Conservation (phyloP, 2,329 filamentous ascomycete species). For the Exserohilum turcica region DNA sequence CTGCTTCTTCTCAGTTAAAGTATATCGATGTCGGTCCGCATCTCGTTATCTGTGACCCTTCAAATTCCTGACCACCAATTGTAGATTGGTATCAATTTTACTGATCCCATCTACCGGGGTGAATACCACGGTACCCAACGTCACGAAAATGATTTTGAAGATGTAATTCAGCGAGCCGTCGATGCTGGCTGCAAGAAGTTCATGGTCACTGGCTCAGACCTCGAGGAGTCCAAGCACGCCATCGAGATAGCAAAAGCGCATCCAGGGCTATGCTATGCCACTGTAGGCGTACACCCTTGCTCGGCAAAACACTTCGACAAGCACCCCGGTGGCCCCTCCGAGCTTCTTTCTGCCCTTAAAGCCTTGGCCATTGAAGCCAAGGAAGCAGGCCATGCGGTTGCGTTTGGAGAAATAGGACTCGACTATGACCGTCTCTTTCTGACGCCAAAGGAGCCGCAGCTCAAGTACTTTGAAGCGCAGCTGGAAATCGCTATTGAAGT, state of each 20-base stretch:
- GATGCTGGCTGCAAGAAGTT: constrained; percentile 84
- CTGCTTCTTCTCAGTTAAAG: constrained; percentile 23
- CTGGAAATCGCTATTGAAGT: constrained; percentile 76
- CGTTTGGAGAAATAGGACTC: constrained; percentile 93
- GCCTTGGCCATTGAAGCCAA: constrained; percentile 67
- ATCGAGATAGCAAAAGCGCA: constrained; percentile 74
- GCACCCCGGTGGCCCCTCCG: constrained; percentile 62
- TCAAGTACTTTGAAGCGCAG: constrained; percentile 84
- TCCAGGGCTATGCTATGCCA: constrained; percentile 82
- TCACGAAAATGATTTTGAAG: constrained; percentile 74
- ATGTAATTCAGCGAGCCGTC: constrained; percentile 77
- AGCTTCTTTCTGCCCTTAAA: constrained; percentile 64
- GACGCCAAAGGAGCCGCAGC: constrained; percentile 76
- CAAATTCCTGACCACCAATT: constrained; percentile 14
- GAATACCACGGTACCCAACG: constrained; percentile 78
- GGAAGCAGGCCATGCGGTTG: constrained; percentile 65
- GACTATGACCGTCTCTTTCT: constrained; percentile 93
- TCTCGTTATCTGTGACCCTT: constrained; percentile 10
- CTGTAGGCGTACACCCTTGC: constrained; percentile 93
- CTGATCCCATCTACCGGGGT: constrained; percentile 88
- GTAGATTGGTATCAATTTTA: constrained; percentile 90
- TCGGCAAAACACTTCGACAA: constrained; percentile 77
- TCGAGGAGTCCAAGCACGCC: constrained; percentile 76
- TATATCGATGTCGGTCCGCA: constrained; percentile 53
- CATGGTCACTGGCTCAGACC: constrained; percentile 90